These are phyloP conservation scores for Epichloe hybrida DNA, from an alignment of 2,329 filamentous ascomycete species.

Conservation along the genomic window DNA sequence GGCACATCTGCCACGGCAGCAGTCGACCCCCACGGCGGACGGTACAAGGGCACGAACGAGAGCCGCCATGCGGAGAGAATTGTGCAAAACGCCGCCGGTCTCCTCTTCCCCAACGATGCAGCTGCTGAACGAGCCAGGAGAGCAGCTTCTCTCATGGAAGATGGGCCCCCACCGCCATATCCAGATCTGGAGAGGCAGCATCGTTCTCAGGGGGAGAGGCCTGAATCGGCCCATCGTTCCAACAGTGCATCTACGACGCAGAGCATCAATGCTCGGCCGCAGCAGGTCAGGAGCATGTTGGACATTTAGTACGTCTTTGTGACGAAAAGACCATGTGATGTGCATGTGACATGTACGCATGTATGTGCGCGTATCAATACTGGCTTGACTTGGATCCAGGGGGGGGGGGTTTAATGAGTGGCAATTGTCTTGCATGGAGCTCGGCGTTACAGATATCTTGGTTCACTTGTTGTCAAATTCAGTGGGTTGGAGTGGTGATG, in stretches of 20 bases:
- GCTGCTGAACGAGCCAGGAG: slow-evolving; percentile 18
- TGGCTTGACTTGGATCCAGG: no score
- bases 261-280: slow-evolving; percentile 34
- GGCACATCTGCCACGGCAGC: neutral
- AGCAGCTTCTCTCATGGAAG: slow-evolving; percentile 26
- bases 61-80: slow-evolving; percentile 31
- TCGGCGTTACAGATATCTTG: neutral
- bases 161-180: slow-evolving; percentile 32
- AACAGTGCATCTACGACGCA: slow-evolving; percentile 32
- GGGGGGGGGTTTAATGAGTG: neutral
- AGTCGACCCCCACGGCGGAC: slow-evolving; percentile 1
- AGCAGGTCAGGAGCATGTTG: slow-evolving; percentile 44
- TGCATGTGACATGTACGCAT: no score
- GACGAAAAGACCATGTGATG: neutral
- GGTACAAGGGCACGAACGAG: slow-evolving; percentile 30
- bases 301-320: slow-evolving; percentile 27
- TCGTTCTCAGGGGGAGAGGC: slow-evolving; percentile 11
- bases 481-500: neutral
- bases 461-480: neutral
- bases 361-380: no score
- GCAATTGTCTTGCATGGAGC: neutral
- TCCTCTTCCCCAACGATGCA: slow-evolving; percentile 34
- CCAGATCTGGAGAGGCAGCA: slow-evolving; percentile 13
- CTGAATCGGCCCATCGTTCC: slow-evolving; percentile 25
- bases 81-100: slow-evolving; percentile 27